A percentile compares a stretch with the other conserved stretches of the same genome.
Evolutionary conservation across 805 yeast genomes (phyloP).

Genomic region (Yamadazyma scolyti): DNA sequence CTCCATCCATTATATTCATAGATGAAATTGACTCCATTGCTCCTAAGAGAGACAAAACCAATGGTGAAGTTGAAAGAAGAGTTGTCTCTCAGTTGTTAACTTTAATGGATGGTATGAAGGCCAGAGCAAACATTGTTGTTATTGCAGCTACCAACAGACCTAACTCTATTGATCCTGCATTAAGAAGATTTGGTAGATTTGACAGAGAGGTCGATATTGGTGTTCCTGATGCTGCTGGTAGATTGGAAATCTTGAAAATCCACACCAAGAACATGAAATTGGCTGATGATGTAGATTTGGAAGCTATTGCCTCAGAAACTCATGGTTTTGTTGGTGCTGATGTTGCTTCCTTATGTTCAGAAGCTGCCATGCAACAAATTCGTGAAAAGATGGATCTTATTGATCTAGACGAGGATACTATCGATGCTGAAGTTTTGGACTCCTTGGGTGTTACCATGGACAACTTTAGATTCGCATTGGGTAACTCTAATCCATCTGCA

Average conservation of each 20-base stretch:
- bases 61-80: constrained; percentile 99
- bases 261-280: constrained; percentile 99
- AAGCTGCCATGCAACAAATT: constrained; percentile 99
- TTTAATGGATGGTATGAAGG: constrained; percentile 99
- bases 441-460: constrained; percentile 98
- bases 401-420: constrained; percentile 92
- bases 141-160: constrained; percentile 96
- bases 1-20: constrained; percentile 95
- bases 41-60: constrained; percentile 99
- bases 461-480: constrained; percentile 95
- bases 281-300: constrained; percentile 91
- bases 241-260: constrained; percentile 93
- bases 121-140: constrained; percentile 96
- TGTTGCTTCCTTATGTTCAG: constrained; percentile 97
- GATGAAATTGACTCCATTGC: constrained; percentile 99
- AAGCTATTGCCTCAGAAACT: constrained; percentile 93
- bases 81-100: constrained; percentile 97
- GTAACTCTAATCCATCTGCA: constrained; percentile 98
- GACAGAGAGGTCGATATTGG: constrained; percentile 87
- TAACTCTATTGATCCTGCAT: constrained; percentile 80
- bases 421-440: constrained; percentile 95
- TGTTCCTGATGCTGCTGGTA: constrained; percentile 97
- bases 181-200: constrained; percentile 81
- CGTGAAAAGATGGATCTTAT: constrained; percentile 99
- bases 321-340: constrained; percentile 99